Conservation (phyloP, 768 basidiomycete genomes). For the Lactarius vividus region DNA sequence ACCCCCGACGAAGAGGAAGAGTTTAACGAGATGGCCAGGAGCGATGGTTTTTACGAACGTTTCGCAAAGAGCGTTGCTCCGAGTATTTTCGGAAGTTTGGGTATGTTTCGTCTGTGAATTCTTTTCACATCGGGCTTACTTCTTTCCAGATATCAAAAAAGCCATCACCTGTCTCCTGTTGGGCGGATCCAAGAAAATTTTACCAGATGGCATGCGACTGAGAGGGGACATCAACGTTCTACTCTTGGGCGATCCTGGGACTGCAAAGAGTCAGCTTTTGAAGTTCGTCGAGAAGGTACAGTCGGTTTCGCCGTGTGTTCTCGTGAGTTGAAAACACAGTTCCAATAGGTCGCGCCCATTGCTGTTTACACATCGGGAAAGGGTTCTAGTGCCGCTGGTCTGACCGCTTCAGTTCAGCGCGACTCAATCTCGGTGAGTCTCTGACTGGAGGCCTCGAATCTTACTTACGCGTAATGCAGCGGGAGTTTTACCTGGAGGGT, state of each 20-base stretch:
- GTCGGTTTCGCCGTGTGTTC: background rate
- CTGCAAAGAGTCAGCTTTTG: constrained; percentile 95
- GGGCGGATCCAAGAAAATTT: constrained; percentile 94
- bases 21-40: constrained; percentile 86
- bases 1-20: constrained; percentile 97
- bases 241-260: constrained; percentile 95
- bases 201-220: constrained; percentile 96
- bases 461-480: constrained; percentile 43
- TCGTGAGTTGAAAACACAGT: background rate
- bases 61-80: constrained; percentile 95
- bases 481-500: constrained; percentile 98
- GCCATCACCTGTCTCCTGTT: constrained; percentile 95
- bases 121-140: background rate
- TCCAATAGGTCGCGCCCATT: constrained; percentile 82
- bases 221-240: constrained; percentile 98
- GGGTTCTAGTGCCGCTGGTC: constrained; percentile 96
- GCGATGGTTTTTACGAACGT: constrained; percentile 86
- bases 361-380: constrained; percentile 99
- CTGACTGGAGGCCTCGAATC: background rate
- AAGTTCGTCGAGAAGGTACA: constrained; percentile 96
- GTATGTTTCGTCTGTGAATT: constrained; percentile 40
- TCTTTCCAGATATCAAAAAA: constrained; percentile 88
- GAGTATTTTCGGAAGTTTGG: constrained; percentile 93
- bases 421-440: constrained; percentile 80
- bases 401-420: constrained; percentile 95